A percentile compares a stretch with the other conserved stretches of the same genome.
These are phyloP conservation scores for Elaeis guineensis DNA, from an alignment of 176 grass and related monocot species.

Conservation along the genomic window DNA sequence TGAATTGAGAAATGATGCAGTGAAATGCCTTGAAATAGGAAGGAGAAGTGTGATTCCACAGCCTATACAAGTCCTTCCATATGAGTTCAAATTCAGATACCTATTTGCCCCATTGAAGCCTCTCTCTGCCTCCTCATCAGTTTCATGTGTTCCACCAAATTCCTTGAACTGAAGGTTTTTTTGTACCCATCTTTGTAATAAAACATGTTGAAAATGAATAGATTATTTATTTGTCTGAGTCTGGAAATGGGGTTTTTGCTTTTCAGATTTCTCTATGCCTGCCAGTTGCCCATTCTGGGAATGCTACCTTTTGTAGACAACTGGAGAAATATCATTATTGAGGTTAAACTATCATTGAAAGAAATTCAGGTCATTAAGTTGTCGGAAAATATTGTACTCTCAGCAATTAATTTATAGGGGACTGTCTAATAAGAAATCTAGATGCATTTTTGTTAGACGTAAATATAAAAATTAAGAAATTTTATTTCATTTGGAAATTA, in stretches of 20 bases:
- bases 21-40: conserved; percentile 42
- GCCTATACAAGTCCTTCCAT: conserved; percentile 53
- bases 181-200: conserved; percentile 3
- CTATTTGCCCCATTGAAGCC: conserved; percentile 36
- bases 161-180: neutral
- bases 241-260: neutral
- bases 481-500: too few relatives aligned
- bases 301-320: neutral
- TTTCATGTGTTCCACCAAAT: neutral
- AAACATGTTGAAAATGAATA: conserved; percentile 1
- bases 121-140: neutral
- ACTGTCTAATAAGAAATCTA: too few relatives aligned
- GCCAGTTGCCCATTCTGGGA: neutral
- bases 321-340: too few relatives aligned
- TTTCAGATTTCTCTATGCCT: neutral
- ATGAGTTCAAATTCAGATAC: conserved; percentile 94
- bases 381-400: too few relatives aligned
- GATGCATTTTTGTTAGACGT: too few relatives aligned
- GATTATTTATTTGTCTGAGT: conserved; percentile 5
- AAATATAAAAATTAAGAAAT: too few relatives aligned
- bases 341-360: too few relatives aligned
- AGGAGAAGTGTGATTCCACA: conserved; percentile 18
- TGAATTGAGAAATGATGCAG: conserved; percentile 33
- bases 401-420: too few relatives aligned
- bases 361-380: too few relatives aligned